These are phyloP conservation scores for Petunia secreta DNA, from an alignment of 257 asterid genomes.

Conservation along the genomic window DNA sequence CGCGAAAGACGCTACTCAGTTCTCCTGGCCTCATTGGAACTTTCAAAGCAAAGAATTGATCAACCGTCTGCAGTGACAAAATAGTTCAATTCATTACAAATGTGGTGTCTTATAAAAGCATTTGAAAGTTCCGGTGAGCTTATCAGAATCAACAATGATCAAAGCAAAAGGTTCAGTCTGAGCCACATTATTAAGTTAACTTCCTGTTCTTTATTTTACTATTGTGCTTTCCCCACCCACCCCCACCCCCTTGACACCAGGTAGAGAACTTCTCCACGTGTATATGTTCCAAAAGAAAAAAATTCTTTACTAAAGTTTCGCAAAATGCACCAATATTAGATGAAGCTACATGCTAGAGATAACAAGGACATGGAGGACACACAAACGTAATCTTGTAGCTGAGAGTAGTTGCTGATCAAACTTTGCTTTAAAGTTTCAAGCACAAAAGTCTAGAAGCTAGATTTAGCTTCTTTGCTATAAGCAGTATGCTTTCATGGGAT, in stretches of 20 bases:
- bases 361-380: neutral
- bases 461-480: neutral
- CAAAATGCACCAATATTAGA: neutral
- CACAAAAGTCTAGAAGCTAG: constrained; percentile 16
- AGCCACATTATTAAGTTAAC: neutral
- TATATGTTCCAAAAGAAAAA: neutral
- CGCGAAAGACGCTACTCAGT: constrained; percentile 83
- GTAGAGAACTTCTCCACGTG: neutral
- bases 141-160: constrained; percentile 1
- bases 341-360: constrained; percentile 1
- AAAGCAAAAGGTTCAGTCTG: constrained; percentile 9
- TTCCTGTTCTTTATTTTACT: constrained; percentile 4
- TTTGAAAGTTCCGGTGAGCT: neutral
- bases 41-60: constrained; percentile 87
- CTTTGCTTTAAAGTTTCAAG: neutral
- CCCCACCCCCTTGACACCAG: neutral
- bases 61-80: constrained; percentile 82
- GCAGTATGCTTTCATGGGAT: constrained; percentile 20
- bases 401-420: constrained; percentile 8
- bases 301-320: neutral
- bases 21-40: constrained; percentile 96
- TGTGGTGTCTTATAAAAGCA: neutral
- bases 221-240: neutral
- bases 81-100: constrained; percentile 19
- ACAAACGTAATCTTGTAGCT: constrained; percentile 4